Conservation (phyloP, 495 filamentous ascomycete species). For the Tuber brumale region DNA sequence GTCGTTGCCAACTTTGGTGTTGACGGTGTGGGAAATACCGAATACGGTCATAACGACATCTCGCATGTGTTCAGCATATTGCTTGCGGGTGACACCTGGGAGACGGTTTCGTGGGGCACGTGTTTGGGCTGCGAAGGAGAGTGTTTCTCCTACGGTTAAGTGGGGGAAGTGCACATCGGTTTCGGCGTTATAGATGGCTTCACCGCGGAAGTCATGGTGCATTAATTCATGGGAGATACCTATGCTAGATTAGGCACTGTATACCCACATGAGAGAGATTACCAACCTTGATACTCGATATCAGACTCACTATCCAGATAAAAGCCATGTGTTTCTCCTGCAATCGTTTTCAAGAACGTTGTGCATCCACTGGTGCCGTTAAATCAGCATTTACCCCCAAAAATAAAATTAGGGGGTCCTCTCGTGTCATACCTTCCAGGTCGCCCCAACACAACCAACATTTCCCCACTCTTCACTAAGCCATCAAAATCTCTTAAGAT, state of each 20-base stretch:
- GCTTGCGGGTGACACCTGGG: constrained; percentile 52
- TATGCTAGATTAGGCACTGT: constrained; percentile 31
- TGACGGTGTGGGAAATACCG: constrained; percentile 63
- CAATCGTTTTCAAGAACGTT: constrained; percentile 72
- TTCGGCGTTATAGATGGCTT: constrained; percentile 76
- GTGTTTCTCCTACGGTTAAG: constrained; percentile 69
- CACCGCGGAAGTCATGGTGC: constrained; percentile 55
- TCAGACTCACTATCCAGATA: constrained; percentile 57
- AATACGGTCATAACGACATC: constrained; percentile 77
- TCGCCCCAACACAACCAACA: constrained; percentile 71
- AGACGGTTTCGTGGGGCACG: constrained; percentile 59
- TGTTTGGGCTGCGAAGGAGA: constrained; percentile 68
- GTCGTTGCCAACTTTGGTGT: constrained; percentile 74
- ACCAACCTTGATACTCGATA: constrained; percentile 67
- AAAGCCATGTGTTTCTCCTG: constrained; percentile 69
- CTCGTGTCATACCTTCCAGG: constrained; percentile 50
- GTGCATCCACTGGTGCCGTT: constrained; percentile 57
- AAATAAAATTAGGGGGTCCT: neutral
- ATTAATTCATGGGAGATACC: constrained; percentile 42
- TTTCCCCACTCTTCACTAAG: constrained; percentile 67
- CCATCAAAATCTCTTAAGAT: constrained; percentile 75
- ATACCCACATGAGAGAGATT: constrained; percentile 5
- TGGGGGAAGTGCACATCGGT: constrained; percentile 77
- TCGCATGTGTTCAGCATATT: constrained; percentile 59
- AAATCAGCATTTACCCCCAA: constrained; percentile 7